Percentiles rank a stretch among this genome's conserved stretches.
phyloP scores from a whole-genome alignment of 768 basidiomycete genomes.

The Naematelia encephala region DNA sequence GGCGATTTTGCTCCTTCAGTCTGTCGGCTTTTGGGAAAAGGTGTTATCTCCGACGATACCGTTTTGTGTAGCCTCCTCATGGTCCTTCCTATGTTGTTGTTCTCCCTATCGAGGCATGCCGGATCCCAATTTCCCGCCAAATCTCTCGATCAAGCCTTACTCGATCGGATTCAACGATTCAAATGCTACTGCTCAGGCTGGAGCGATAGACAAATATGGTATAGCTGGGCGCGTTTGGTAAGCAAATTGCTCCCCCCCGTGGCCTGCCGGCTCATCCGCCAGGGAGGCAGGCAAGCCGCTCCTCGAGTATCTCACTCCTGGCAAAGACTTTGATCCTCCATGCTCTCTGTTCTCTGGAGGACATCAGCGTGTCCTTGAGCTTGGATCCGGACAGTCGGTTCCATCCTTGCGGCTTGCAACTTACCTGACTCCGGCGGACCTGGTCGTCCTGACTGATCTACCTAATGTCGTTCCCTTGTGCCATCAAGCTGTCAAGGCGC shows the following conservation, averaged over 20 bases:
- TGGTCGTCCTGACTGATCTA: constrained; percentile 66
- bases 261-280: constrained; percentile 9
- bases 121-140: constrained; percentile 56
- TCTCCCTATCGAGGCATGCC: constrained; percentile 8
- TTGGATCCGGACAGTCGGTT: constrained; percentile 69
- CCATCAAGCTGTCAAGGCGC: constrained; percentile 21
- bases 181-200: constrained; percentile 36
- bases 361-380: constrained; percentile 58
- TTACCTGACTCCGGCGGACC: constrained; percentile 48
- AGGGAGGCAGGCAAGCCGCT: constrained; percentile 75
- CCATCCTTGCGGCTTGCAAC: constrained; percentile 58
- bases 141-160: constrained; percentile 53
- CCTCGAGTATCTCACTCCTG: constrained; percentile 57
- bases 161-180: background rate
- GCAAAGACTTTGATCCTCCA: constrained; percentile 57
- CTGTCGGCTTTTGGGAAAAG: background rate
- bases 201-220: constrained; percentile 70
- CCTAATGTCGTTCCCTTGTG: constrained; percentile 65
- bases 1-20: too few relatives aligned
- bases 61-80: background rate
- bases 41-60: background rate
- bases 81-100: background rate
- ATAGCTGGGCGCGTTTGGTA: constrained; percentile 85
- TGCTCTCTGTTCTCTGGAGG: constrained; percentile 51
- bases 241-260: constrained; percentile 30